Conservation (phyloP, 2,329 filamentous ascomycete genomes). For the Talaromyces sp. region DNA sequence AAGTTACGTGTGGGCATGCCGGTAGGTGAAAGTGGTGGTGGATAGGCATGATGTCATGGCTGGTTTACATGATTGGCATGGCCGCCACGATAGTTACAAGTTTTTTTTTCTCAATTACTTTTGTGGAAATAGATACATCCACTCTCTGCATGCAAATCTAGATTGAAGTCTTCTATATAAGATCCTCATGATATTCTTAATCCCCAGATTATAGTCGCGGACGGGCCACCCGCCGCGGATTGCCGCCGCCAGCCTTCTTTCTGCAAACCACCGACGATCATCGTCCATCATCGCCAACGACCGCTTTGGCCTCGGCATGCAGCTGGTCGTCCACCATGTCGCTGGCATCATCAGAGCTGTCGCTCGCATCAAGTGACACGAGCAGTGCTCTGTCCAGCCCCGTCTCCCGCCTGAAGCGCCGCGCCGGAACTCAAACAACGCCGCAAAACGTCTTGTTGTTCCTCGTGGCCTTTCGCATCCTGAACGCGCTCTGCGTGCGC, state of each 20-base stretch:
- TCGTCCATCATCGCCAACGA: background rate
- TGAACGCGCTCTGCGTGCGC: constrained; percentile 71
- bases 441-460: constrained; percentile 29
- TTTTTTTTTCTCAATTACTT: background rate
- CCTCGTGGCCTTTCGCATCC: constrained; percentile 63
- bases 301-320: constrained; percentile 11
- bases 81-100: background rate
- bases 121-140: background rate
- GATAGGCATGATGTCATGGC: background rate
- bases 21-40: background rate
- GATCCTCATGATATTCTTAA: too few species aligned
- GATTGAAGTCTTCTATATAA: background rate
- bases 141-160: background rate
- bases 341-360: constrained; percentile 13
- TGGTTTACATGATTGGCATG: background rate
- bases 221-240: background rate
- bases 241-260: constrained; percentile 5
- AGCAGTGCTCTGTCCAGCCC: constrained; percentile 1
- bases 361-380: constrained; percentile 11
- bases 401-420: constrained; percentile 4
- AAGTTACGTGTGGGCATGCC: too few species aligned
- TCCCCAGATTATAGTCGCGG: background rate
- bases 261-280: constrained; percentile 4
- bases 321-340: constrained; percentile 13
- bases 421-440: constrained; percentile 6